Base-by-base conservation (phyloP, 192 early-diverging fungal genomes). In the Glomus cerebriforme region DNA sequence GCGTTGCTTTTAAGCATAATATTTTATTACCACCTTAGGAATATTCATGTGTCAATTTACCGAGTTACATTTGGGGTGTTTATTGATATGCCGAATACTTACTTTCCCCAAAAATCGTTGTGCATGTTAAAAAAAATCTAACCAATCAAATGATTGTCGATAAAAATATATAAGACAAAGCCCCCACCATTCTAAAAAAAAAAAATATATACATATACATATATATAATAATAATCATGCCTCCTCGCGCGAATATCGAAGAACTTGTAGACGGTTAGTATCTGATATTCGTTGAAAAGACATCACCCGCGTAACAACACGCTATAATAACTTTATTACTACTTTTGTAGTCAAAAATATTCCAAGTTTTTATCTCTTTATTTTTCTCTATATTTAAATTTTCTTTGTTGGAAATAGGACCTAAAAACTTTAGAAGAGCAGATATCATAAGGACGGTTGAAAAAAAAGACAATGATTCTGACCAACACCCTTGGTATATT, bases 401-500 rank as follows among this genome's bases (percentile, higher is more conserved):
- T 19, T 22, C 17, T 4, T 54, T 54, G 17, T 54, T 54, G 47
- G 4, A 54, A 54, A 70, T 75, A 82, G 79, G 79, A 22, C 49
- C 80, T 76, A 79, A 78, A 77, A 82, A 79, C 10, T 85, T 82
- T 72, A 79, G 79, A 75, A 81, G 81, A 22, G 43, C 64, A 43
- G 84, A 85, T 58, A 79, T 85, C 75, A 73, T 85, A 22, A 82
- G 79, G 58, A 73, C 73, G 26, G 73, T 54, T 54, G 47, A 81
- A 49, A 73, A 54, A 78, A 81, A 78, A 63, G 82, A 83, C 47
- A 78, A 43, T 10, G 10, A 86, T 71, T 75, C 70, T n/a, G 74
- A 82, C 37, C 83, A 83, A 9, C 70, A 75, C 43, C 85, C 83
- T 29, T 85, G 86, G 65, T 87, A 87, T 73, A 87, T 92, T 63